These are phyloP conservation scores for Aspergillus biplanus DNA, from an alignment of 495 filamentous ascomycete species.

Conservation along the genomic window DNA sequence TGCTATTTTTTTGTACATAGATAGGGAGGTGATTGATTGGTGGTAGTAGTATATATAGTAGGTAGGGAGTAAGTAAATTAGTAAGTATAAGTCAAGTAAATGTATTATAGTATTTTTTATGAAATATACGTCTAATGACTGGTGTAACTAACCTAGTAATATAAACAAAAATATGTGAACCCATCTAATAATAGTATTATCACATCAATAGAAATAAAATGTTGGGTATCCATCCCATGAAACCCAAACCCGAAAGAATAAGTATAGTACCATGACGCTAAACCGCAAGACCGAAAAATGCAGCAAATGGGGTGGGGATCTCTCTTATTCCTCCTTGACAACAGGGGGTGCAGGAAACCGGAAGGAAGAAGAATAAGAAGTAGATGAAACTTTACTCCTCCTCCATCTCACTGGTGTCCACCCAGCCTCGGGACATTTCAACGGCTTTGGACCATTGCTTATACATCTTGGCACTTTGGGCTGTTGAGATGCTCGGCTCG, in stretches of 20 bases:
- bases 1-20: too few species aligned
- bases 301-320: slow-evolving; percentile 3
- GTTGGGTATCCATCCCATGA: background rate
- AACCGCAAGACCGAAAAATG: slow-evolving; percentile 7
- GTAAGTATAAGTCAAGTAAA: too few species aligned
- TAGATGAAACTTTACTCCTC: slow-evolving; percentile 31
- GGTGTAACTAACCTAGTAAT: background rate
- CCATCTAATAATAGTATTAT: background rate
- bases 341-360: background rate
- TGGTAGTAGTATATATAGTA: too few species aligned
- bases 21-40: too few species aligned
- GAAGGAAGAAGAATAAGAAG: slow-evolving; percentile 15
- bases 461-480: slow-evolving; percentile 70
- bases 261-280: slow-evolving; percentile 7
- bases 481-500: slow-evolving; percentile 61
- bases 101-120: too few species aligned
- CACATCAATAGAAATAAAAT: background rate
- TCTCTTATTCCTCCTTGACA: background rate
- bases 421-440: slow-evolving; percentile 88
- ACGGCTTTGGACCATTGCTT: slow-evolving; percentile 84
- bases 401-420: slow-evolving; percentile 52
- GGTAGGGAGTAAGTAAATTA: too few species aligned
- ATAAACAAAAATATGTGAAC: background rate
- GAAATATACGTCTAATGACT: background rate
- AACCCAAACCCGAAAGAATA: slow-evolving; percentile 2